Conservation (phyloP, 2,329 filamentous ascomycete genomes). For the Nemania sp. region DNA sequence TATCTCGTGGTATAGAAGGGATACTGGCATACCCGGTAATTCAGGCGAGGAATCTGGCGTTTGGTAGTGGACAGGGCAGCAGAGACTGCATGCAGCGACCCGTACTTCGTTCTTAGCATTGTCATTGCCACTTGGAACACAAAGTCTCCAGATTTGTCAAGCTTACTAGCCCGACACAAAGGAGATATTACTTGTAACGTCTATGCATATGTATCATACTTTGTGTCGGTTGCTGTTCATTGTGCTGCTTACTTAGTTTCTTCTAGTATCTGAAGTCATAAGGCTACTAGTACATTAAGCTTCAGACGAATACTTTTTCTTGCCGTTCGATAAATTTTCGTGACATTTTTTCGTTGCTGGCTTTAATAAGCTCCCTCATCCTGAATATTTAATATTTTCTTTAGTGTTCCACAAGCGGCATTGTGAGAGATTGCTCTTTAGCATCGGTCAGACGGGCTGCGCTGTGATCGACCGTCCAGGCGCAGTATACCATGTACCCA, state of each 20-base stretch:
- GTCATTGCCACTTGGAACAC: constrained; percentile 11
- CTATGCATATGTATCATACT: constrained; percentile 34
- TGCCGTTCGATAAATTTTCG: no score
- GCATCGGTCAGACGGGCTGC: no score
- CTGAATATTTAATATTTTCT: no score
- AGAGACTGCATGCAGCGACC: constrained; percentile 25
- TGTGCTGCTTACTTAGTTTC: constrained; percentile 8
- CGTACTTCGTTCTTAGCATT: constrained; percentile 24
- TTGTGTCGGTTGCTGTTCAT: constrained; percentile 9
- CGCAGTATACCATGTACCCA: no score
- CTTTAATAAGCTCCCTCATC: no score
- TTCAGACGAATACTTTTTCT: constrained; percentile 28
- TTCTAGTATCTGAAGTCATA: constrained; percentile 22
- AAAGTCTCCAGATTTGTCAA: constrained; percentile 26
- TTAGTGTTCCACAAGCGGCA: no score
- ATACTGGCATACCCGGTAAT: constrained; percentile 27
- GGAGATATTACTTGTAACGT: constrained; percentile 27
- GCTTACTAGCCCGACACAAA: constrained; percentile 13
- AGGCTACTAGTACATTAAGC: no score
- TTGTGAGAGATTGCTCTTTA: no score
- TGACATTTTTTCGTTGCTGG: no score
- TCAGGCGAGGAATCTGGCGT: constrained; percentile 32
- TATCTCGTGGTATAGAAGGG: constrained; percentile 22
- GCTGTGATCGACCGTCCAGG: no score
- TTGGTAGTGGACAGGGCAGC: constrained; percentile 22